phyloP scores from a whole-genome alignment of 805 yeast species.

The Candida anglica region DNA sequence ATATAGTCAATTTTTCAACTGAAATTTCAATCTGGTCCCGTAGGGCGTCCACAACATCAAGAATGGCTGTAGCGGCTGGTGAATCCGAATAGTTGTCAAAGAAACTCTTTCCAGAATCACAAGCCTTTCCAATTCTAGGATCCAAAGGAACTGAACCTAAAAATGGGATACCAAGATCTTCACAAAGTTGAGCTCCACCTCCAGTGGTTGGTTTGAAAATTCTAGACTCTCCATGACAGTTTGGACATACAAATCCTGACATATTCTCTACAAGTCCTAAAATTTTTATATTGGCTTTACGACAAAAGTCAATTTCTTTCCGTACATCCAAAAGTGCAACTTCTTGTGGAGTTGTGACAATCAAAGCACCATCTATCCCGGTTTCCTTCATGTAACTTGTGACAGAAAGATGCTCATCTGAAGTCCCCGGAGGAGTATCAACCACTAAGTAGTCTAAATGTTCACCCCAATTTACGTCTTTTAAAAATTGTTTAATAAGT shows the following conservation, averaged over 20 bases:
- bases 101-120: constrained; percentile 85
- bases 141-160: constrained; percentile 94
- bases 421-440: constrained; percentile 98
- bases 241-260: constrained; percentile 98
- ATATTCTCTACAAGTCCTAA: constrained; percentile 94
- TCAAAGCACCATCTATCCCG: constrained; percentile 92
- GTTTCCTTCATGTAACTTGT: constrained; percentile 82
- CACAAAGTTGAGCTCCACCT: constrained; percentile 83
- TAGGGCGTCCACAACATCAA: constrained; percentile 74
- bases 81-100: constrained; percentile 83
- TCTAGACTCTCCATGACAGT: constrained; percentile 82
- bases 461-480: constrained; percentile 94
- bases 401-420: constrained; percentile 93
- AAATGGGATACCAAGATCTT: constrained; percentile 73
- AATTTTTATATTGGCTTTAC: constrained; percentile 81
- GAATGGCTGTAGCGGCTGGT: constrained; percentile 84
- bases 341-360: constrained; percentile 97
- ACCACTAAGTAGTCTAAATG: constrained; percentile 76
- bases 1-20: constrained; percentile 12
- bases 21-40: constrained; percentile 49
- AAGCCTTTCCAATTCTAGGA: constrained; percentile 86
- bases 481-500: constrained; percentile 85
- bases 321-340: constrained; percentile 93
- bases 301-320: constrained; percentile 92
- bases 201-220: constrained; percentile 96